A percentile compares a stretch with the other conserved stretches of the same genome.
phyloP scores from a whole-genome alignment of 1,139 yeast genomes.

The Geotrichum aggregatum region DNA sequence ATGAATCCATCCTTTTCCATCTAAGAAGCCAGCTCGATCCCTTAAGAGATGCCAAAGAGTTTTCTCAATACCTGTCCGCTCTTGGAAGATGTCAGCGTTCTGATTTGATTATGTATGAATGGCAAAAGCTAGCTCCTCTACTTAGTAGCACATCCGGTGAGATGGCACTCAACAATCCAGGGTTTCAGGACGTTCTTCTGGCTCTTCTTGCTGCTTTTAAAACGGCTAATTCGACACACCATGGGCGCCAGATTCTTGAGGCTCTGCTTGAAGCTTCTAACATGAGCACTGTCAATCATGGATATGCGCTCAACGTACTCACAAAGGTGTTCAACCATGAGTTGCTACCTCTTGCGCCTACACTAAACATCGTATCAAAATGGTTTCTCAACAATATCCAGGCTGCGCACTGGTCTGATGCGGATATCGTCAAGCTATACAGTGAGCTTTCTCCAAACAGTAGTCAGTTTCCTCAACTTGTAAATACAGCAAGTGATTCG shows the following conservation, averaged over 20 bases:
- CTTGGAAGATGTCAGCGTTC: constrained; percentile 31
- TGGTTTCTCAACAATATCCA: constrained; percentile 28
- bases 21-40: constrained; percentile 28
- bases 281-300: constrained; percentile 12
- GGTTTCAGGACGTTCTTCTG: constrained; percentile 28
- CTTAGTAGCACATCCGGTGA: constrained; percentile 4
- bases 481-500: constrained; percentile 1
- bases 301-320: constrained; percentile 27
- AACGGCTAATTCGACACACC: constrained; percentile 24
- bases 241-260: constrained; percentile 27
- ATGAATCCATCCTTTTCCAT: constrained; percentile 31
- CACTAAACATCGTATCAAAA: constrained; percentile 25
- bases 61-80: constrained; percentile 32
- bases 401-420: constrained; percentile 25
- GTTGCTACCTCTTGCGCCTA: constrained; percentile 27
- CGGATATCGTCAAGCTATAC: constrained; percentile 26
- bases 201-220: constrained; percentile 31
- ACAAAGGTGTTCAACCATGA: constrained; percentile 28
- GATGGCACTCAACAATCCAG: constrained; percentile 10
- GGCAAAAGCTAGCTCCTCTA: constrained; percentile 23
- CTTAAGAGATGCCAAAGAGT: constrained; percentile 21
- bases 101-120: constrained; percentile 29
- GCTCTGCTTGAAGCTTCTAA: constrained; percentile 22
- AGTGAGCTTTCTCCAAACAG: constrained; percentile 9
- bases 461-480: neutral